Percentiles rank a stretch among this genome's conserved stretches.
These are phyloP conservation scores for Pseudogymnoascus sp. DNA, from an alignment of 2,329 filamentous ascomycete species.

Conservation along the genomic window DNA sequence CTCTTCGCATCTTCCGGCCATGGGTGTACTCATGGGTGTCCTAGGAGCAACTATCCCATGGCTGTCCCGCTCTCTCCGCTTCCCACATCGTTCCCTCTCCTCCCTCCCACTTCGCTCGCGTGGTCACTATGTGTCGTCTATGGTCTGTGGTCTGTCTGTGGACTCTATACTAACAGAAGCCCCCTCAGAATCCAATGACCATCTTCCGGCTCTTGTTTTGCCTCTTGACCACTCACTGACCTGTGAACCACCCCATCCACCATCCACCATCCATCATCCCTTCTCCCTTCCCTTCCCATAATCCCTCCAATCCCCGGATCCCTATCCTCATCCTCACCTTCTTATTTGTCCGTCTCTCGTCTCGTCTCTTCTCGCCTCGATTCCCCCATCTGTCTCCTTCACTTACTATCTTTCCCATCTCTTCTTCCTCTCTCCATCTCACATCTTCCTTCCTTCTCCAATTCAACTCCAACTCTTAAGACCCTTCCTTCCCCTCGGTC, in stretches of 20 bases:
- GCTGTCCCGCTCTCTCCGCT: not conserved
- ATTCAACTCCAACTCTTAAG: not conserved
- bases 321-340: slow-evolving; percentile 11
- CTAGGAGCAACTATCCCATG: not conserved
- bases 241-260: not conserved
- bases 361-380: slow-evolving; percentile 10
- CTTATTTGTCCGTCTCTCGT: slow-evolving; percentile 10
- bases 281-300: slow-evolving; percentile 7
- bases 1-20: not conserved
- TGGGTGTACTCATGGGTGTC: too few species aligned
- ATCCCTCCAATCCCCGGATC: slow-evolving; percentile 4
- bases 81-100: not conserved
- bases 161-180: too few species aligned
- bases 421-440: slow-evolving; percentile 1
- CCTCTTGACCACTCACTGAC: not conserved
- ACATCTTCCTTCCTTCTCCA: not conserved
- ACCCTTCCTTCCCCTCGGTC: not conserved
- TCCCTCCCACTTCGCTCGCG: not conserved
- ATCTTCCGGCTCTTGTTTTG: not conserved
- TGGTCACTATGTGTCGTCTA: not conserved
- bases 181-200: not conserved
- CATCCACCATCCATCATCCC: slow-evolving; percentile 3
- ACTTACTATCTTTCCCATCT: slow-evolving; percentile 8
- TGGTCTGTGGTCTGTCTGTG: not conserved
- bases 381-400: not conserved